A percentile compares a stretch with the other conserved stretches of the same genome.
phyloP scores from a whole-genome alignment of 345 rosid genomes.

The Mangifera indica region DNA sequence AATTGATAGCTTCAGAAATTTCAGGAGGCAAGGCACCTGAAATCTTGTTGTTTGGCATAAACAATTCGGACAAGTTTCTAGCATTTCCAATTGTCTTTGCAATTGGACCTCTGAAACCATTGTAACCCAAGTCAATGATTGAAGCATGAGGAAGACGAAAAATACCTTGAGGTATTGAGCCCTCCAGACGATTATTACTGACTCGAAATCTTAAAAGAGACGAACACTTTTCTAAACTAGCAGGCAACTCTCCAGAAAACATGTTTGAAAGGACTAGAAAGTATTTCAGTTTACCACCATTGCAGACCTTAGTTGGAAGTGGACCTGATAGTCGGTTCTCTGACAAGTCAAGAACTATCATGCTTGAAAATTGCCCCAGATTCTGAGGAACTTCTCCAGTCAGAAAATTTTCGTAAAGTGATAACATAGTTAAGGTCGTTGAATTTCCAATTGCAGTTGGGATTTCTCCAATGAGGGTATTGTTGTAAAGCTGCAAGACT shows the following conservation, averaged over 20 bases:
- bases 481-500: slow-evolving; percentile 86
- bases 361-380: slow-evolving; percentile 53
- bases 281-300: slow-evolving; percentile 69
- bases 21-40: slow-evolving; percentile 68
- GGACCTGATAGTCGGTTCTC: slow-evolving; percentile 76
- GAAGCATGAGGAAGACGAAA: slow-evolving; percentile 79
- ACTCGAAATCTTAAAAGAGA: slow-evolving; percentile 77
- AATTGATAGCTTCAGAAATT: slow-evolving; percentile 60
- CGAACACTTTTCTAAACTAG: slow-evolving; percentile 57
- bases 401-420: slow-evolving; percentile 69
- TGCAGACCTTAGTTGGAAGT: slow-evolving; percentile 65
- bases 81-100: slow-evolving; percentile 52
- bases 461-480: slow-evolving; percentile 81
- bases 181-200: slow-evolving; percentile 60
- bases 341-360: slow-evolving; percentile 71
- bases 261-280: slow-evolving; percentile 67
- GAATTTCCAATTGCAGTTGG: slow-evolving; percentile 63
- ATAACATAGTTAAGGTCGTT: slow-evolving; percentile 55
- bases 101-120: slow-evolving; percentile 65
- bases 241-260: slow-evolving; percentile 68
- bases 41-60: slow-evolving; percentile 66
- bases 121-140: slow-evolving; percentile 73
- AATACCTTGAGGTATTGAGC: slow-evolving; percentile 59
- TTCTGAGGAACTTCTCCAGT: slow-evolving; percentile 70
- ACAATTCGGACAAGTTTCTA: slow-evolving; percentile 78